Evolutionary conservation across 23 red algal genomes (phyloP), one percentile per base, ranked within the genome.

Genomic region (Pyropia haitanensis): DNA sequence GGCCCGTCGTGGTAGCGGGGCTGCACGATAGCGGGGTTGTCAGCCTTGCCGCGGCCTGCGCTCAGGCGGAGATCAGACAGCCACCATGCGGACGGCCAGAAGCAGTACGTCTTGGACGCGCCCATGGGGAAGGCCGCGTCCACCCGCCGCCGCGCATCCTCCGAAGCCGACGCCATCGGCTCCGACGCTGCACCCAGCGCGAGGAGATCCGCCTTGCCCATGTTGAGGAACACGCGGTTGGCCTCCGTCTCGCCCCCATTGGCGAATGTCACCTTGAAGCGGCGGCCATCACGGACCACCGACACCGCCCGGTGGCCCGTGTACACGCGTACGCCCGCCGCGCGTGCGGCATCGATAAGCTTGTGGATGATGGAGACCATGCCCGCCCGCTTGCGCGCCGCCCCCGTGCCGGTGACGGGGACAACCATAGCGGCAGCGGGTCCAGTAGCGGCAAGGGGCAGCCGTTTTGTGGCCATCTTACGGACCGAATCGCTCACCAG

Each of bases 51-150:
- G 8, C 39, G 39, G 39, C 67, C 79, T 23, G 46, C 14, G 18
- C 26, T 72, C 57, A 22, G 18, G 14, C 66, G 64, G 49, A 83
- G 54, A 44, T 83, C 66, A 14, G 67, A 66, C 30, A 83, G 2
- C 79, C 79, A 83, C 79, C 79, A 73, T 0, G 57, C 79, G n/a
- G 72, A 67, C 18, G 72, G 68, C 79, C 79, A 73, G 58, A 83
- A 73, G 52, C 79, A 73, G 17, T 83, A 73, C 56, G 65, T 73
- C 67, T 83, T 83, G 13, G 79, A 58, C 20, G 39, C 25, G 49
- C 60, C 18, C n/a, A 64, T 4, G 27, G 27, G 26, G 46, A 64
- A 53, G 8, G 44, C 33, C 25, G 67, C 20, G 3, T 73, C 68
- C 7, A 83, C 57, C 1, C 68, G 68, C 46, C 34, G 25, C 29